Base-by-base conservation (phyloP, 768 basidiomycete species). In the Kwoniella bestiolae region DNA sequence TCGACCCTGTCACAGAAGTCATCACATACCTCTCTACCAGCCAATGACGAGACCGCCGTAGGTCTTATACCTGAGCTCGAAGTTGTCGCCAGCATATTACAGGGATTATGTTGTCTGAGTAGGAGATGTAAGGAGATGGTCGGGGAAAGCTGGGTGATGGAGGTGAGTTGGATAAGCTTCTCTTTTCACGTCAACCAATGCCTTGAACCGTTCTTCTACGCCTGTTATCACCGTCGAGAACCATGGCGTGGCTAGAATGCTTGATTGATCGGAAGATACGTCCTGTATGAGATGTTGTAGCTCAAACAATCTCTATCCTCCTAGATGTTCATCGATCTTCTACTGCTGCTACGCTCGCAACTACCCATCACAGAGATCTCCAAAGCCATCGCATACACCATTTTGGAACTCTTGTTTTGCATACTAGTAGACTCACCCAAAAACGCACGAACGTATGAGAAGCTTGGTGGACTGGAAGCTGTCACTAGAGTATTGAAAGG, bases 401-500 rank as follows among this genome's bases (percentile, higher is more conserved):
- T 91, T 7, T 83, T 97, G 21, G 94, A 97, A 74, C 91, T 92
- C 0, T 81, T 97, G 4, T 83, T 94, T 18, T 93, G 91, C 69
- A 85, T 93, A 31, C 84, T 97, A n/a, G 94, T 95, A 14, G 94
- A 97, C 78, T 87, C 90, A 1, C 85, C 91, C 0, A 71, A 80
- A 6, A 88, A 91, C 5, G 81, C 94, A 14, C 87, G 94, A 25
- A 84, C 83, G 0, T 94, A 96, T 68, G 94, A 97, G 80, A 85
- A 86, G 18, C 84, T 84, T 29, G 86, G 84, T 60, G 94, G 94
- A 1, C 85, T 93, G 1, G 91, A 91, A 67, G 86, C 86, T 0
- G 85, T 95, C 6, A 91, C 94, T n/a, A 90, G 88, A 75, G 87
- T 92, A 31, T 84, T 96, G 38, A 97, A 97, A 77, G 85, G 91